Base-by-base conservation (phyloP, 805 yeast species). In the Saccharomycopsis fibuligera region DNA sequence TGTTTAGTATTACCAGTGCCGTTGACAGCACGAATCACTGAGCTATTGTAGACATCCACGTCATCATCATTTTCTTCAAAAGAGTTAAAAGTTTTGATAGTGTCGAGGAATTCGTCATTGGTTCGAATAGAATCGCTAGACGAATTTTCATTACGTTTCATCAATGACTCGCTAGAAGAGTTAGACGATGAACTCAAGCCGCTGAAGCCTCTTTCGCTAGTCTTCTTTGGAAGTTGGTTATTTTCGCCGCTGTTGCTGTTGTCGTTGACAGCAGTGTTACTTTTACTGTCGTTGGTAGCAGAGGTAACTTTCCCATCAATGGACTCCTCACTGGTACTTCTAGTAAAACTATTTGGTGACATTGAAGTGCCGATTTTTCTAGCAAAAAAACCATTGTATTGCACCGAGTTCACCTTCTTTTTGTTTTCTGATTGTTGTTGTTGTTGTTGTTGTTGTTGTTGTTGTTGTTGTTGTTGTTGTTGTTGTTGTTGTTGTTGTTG, bases 321-420 rank as follows among this genome's bases (percentile, higher is more conserved):
- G n/a, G n/a, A n/a, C n/a, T n/a, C n/a, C n/a, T n/a, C n/a, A n/a
- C n/a, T n/a, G n/a, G n/a, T n/a, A n/a, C n/a, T n/a, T n/a, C n/a
- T n/a, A n/a, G n/a, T n/a, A n/a, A n/a, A n/a, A n/a, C n/a, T n/a
- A n/a, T n/a, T n/a, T n/a, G 36, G 21, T n/a, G 27, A 19, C 12
- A 29, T 31, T 2, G 31, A 35, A 17, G 39, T 16, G 10, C 43
- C 43, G n/a, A 41, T 38, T 21, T 44, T 44, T 23, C 43, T 49
- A 14, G 53, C 43, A 38, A 52, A 52, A 38, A 23, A 52, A 9
- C 55, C 55, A 35, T 35, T 52, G 41, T 52, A 52, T 5, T 46
- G 51, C 3, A 49, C 51, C 5, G 47, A 40, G 23, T 47, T 52
- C 6, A 35, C 40, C n/a, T 47, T 49, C 24, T 39, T 35, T 17